Evolutionary conservation across 2,329 filamentous ascomycete species (phyloP).

Genomic region (Pseudocercospora musae): DNA sequence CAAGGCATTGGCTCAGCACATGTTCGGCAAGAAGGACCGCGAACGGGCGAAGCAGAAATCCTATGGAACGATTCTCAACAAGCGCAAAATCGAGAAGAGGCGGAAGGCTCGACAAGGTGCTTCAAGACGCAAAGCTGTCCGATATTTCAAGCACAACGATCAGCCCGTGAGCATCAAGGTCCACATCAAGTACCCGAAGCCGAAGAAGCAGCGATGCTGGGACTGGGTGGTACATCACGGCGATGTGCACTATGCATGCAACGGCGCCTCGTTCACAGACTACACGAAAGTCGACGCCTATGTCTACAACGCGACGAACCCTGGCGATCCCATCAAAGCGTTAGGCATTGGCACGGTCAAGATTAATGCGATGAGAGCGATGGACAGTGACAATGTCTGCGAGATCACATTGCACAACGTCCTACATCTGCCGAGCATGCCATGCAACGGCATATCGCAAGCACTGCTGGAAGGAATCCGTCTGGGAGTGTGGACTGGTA

Average conservation of each 20-base stretch:
- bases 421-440: conserved; percentile 8
- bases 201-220: conserved; percentile 1
- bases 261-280: not conserved
- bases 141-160: not conserved
- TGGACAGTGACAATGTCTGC: not conserved
- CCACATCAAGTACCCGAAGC: not conserved
- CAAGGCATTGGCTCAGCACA: not conserved
- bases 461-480: not conserved
- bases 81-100: not conserved
- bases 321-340: not conserved
- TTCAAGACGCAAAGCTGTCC: not conserved
- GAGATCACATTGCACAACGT: conserved; percentile 7
- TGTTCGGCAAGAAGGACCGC: not conserved
- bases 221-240: conserved; percentile 7
- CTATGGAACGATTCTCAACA: not conserved
- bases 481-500: not conserved
- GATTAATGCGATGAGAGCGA: not conserved
- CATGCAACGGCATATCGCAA: conserved; percentile 8
- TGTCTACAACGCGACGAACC: not conserved
- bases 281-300: conserved; percentile 8
- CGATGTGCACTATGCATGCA: conserved; percentile 8
- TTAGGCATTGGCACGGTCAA: conserved; percentile 8
- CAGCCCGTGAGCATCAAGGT: not conserved
- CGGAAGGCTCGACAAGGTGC: not conserved
- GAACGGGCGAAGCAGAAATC: not conserved